phyloP scores from a whole-genome alignment of 208 protist species.

The Crithidia mellificae region DNA sequence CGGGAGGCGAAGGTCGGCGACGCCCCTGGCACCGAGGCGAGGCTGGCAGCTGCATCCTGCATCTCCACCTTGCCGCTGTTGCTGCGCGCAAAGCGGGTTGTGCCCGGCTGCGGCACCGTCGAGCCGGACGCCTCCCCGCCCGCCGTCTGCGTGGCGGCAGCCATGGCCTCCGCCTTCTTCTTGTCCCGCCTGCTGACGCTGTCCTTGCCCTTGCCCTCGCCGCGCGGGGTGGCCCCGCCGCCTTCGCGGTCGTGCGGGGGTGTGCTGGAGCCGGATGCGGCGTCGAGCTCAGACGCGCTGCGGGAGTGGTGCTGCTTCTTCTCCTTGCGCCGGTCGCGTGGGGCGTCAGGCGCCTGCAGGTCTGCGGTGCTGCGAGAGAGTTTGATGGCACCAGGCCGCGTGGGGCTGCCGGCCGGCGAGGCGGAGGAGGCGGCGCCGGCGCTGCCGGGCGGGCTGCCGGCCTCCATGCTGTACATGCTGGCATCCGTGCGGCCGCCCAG shows the following conservation, averaged over 20 bases:
- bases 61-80: conserved; percentile 24
- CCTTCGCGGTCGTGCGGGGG: not conserved
- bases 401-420: not conserved
- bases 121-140: conserved; percentile 8
- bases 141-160: not conserved
- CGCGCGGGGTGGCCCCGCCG: not conserved
- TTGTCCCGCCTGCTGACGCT: conserved; percentile 4
- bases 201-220: not conserved
- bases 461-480: conserved; percentile 7
- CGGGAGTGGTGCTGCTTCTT: conserved; percentile 17
- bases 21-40: conserved; percentile 18
- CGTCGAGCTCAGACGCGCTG: conserved; percentile 31
- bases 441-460: not conserved
- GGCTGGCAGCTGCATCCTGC: conserved; percentile 4
- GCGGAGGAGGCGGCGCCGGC: not conserved
- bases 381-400: not conserved
- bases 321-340: conserved; percentile 10
- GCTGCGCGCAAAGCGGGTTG: conserved; percentile 15
- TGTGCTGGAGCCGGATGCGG: conserved; percentile 1
- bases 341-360: conserved; percentile 25
- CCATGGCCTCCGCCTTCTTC: conserved; percentile 6
- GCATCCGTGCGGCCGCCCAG: not conserved
- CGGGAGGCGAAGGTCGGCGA: conserved; percentile 23
- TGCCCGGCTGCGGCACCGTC: conserved; percentile 13
- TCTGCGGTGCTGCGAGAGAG: conserved; percentile 6